Evolutionary conservation across 2,329 filamentous ascomycete species (phyloP).

Genomic region (Trichoderma koningii): DNA sequence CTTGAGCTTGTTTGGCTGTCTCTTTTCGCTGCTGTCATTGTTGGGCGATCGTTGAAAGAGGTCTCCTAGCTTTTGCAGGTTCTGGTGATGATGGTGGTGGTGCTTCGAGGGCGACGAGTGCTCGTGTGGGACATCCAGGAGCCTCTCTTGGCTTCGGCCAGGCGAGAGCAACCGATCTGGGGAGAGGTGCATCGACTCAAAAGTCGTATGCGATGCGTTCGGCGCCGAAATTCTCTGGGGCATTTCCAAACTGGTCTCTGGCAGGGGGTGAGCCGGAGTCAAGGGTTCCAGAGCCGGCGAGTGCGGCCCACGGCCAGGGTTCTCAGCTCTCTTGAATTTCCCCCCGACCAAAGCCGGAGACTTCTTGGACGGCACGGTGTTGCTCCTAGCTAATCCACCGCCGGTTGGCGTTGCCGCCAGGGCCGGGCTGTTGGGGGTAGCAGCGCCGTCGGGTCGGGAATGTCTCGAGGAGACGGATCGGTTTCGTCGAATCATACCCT

Average conservation of each 20-base stretch:
- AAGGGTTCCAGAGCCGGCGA: conserved; percentile 45
- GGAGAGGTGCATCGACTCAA: conserved; percentile 34
- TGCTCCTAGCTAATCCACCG: conserved; percentile 66
- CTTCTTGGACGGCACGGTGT: conserved; percentile 89
- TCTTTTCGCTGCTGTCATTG: conserved; percentile 59
- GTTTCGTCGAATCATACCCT: conserved; percentile 79
- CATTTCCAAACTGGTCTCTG: conserved; percentile 21
- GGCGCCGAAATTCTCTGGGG: conserved; percentile 32
- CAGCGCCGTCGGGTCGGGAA: conserved; percentile 72
- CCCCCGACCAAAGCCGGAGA: conserved; percentile 70
- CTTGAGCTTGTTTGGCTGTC: conserved; percentile 85
- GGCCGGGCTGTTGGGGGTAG: conserved; percentile 68
- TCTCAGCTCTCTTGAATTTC: conserved; percentile 58
- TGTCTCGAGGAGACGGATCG: conserved; percentile 90
- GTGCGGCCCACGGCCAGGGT: conserved; percentile 32
- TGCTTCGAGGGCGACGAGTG: conserved; percentile 63
- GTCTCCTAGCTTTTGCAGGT: conserved; percentile 67
- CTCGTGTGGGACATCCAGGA: conserved; percentile 47
- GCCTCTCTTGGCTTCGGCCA: conserved; percentile 54
- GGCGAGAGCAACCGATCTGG: conserved; percentile 38
- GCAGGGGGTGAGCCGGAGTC: conserved; percentile 39
- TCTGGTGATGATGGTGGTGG: conserved; percentile 49
- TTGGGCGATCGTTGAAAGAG: conserved; percentile 72
- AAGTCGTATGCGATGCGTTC: conserved; percentile 37
- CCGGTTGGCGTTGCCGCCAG: conserved; percentile 57